Base-by-base conservation (phyloP, 768 basidiomycete species). In the Lyophyllum decastes region DNA sequence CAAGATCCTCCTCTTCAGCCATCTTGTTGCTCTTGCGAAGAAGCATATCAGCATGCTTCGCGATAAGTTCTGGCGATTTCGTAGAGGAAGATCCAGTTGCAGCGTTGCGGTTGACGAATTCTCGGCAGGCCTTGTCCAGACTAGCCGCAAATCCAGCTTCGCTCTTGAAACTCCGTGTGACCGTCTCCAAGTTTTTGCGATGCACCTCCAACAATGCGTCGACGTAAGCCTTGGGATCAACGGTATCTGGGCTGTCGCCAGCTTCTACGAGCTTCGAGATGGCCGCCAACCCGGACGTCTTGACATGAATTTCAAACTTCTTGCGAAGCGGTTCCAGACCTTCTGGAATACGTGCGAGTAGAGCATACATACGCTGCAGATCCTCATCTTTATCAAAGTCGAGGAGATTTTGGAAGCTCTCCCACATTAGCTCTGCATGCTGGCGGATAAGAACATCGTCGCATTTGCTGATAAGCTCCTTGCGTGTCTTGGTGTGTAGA, bases 311-410 rank as follows among this genome's bases (percentile, higher is more conserved):
- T 74, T 98, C 97, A 72, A 98, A 98, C 65, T 87, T 88, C 82
- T 92, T 94, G 70, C 95, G 84, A 59, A 98, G 74, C 0, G 95
- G 95, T 67, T 98, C 95, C 56, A 98, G 77, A 30, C 97, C 97
- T 66, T 95, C 90, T 12, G 88, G 86, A 54, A 98, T 97, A 35
- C 97, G 89, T n/a, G 92, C 89, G 24, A 98, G 81, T 16, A 98
- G 81, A 12, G 91, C 84, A 79, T 98, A 99, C 94, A 98, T 98
- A 55, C 96, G 85, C 64, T 95, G 94, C 30, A 99, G 82, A 70
- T 99, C 97, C 70, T 96, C 93, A 61, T 95, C 91, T 74, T 96
- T 90, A 72, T 98, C 96, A 72, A 85, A 95, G 70, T 98, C 96
- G 63, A 96, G 88, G 55, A 95, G 70, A 30, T 77, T 82, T 73